phyloP scores from a whole-genome alignment of 257 asterid genomes.

The Salvia hispanica region DNA sequence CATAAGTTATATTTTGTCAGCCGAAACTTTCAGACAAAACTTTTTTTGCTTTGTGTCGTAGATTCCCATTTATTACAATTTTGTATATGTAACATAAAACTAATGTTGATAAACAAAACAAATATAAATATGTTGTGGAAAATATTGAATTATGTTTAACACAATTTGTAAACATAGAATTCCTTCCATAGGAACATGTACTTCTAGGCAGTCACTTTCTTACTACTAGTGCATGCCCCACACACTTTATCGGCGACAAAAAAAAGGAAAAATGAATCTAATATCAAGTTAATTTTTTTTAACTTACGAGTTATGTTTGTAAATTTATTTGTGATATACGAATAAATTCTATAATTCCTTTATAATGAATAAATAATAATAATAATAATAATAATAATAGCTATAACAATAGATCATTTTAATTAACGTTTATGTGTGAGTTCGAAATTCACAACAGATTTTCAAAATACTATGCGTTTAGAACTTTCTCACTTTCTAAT shows the following conservation, averaged over 20 bases:
- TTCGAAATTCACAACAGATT: too few relatives aligned
- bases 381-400: too few relatives aligned
- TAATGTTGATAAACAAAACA: not conserved
- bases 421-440: too few relatives aligned
- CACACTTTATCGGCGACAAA: not conserved
- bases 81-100: not conserved
- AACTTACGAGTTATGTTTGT: not conserved
- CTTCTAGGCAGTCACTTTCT: slow-evolving; percentile 18
- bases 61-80: not conserved
- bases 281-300: not conserved
- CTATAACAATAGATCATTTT: too few relatives aligned
- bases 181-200: slow-evolving; percentile 12
- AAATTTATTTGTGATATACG: too few relatives aligned
- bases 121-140: not conserved
- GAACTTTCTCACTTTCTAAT: too few relatives aligned
- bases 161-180: too few relatives aligned
- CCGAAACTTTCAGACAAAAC: slow-evolving; percentile 2
- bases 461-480: too few relatives aligned
- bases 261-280: not conserved
- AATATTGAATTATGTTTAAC: not conserved
- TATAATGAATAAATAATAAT: too few relatives aligned
- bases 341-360: too few relatives aligned
- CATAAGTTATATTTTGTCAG: slow-evolving; percentile 4
- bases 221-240: not conserved
- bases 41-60: not conserved